phyloP scores from a whole-genome alignment of 2,329 filamentous ascomycete genomes.

The Penicillium sp. region DNA sequence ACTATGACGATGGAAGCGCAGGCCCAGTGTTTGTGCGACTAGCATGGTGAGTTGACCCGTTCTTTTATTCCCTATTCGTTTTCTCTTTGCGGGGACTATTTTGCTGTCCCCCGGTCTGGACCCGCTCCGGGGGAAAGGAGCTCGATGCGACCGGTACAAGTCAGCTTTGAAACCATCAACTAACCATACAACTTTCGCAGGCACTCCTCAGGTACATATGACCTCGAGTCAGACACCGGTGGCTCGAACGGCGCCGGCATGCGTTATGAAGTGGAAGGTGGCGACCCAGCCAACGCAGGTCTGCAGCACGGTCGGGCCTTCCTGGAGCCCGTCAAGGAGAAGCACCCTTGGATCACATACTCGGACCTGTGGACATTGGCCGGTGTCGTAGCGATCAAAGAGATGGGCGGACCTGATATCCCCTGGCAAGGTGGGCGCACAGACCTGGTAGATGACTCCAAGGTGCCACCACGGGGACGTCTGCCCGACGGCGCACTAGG shows the following conservation, averaged over 20 bases:
- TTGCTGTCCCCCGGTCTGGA: constrained; percentile 4
- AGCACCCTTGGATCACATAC: constrained; percentile 65
- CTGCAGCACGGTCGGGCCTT: constrained; percentile 65
- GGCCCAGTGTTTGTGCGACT: constrained; percentile 65
- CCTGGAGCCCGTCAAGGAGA: constrained; percentile 61
- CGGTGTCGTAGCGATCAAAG: constrained; percentile 58
- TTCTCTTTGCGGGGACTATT: not conserved
- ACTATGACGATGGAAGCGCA: constrained; percentile 65
- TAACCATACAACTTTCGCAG: constrained; percentile 32
- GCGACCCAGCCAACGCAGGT: constrained; percentile 65
- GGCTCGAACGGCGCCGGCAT: constrained; percentile 67
- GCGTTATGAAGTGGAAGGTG: constrained; percentile 65
- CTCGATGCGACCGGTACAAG: not conserved
- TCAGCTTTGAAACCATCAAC: not conserved
- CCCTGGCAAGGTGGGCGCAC: constrained; percentile 61
- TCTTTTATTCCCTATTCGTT: not conserved
- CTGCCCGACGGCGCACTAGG: constrained; percentile 58
- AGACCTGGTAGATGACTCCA: constrained; percentile 62
- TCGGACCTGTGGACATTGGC: constrained; percentile 67
- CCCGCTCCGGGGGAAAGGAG: not conserved
- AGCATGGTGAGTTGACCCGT: constrained; percentile 53
- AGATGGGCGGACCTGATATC: constrained; percentile 61
- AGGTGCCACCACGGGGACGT: constrained; percentile 59
- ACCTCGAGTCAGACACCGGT: constrained; percentile 59
- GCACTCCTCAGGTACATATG: constrained; percentile 67